Evolutionary conservation across 306 rosid species (phyloP), one percentile per base, ranked within the genome.

Genomic region (Begonia fuchsioides): DNA sequence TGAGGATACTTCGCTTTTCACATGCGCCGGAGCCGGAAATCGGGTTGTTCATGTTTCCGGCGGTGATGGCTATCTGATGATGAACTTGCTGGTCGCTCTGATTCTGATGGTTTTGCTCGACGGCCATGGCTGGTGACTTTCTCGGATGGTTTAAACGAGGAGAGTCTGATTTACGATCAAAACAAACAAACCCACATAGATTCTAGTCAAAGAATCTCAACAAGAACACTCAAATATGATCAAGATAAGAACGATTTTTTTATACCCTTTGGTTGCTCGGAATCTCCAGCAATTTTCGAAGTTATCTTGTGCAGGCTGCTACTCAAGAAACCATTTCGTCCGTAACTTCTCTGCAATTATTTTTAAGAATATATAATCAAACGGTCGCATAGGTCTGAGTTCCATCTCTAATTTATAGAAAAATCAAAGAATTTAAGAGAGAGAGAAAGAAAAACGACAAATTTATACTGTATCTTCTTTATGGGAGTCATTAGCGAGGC

Each of bases 401-500:
- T n/a, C 12, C 45, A 10, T 41, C 45, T 0, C 45, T n/a, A n/a
- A 11, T n/a, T n/a, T n/a, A 47, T 12, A 47, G 26, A 47, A 47
- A 20, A 13, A 47, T 47, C 18, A 14, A 14, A 3, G 26, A 10
- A 14, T 3, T 12, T 10, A 11, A 15, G 17, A 47, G 11, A 14
- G 17, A 47, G 17, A 47, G 6, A 47, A 47, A 47, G 51, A 6
- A 17, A 47, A 20, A 18, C 3, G 18, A 47, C 12, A 47, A 47
- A 18, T n/a, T n/a, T n/a, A n/a, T n/a, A 15, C 51, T 47, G 32
- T 13, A 47, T n/a, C 17, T 47, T 47, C 51, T 47, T 47, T 47
- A 15, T 47, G 12, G 26, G 32, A 12, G 17, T 32, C 17, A 47
- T 47, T 47, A 6, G 51, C 15, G 51, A 47, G 26, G 51, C 17